These are phyloP conservation scores for Hymenoscyphus fraxineus DNA, from an alignment of 2,329 filamentous ascomycete genomes.

Conservation along the genomic window DNA sequence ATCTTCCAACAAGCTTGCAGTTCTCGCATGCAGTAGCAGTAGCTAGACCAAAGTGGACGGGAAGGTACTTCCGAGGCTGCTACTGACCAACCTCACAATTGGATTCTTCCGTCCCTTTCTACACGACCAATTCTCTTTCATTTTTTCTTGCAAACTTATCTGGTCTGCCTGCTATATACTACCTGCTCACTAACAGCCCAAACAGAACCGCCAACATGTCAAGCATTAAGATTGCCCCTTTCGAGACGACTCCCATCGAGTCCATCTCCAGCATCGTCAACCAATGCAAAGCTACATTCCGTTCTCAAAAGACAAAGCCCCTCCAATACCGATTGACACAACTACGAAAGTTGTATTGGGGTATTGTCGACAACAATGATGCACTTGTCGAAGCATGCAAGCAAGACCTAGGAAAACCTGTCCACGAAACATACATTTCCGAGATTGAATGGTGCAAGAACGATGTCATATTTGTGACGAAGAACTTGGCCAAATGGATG, in stretches of 20 bases:
- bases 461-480: conserved; percentile 74
- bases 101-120: background rate
- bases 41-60: background rate
- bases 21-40: too few relatives aligned
- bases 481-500: conserved; percentile 76
- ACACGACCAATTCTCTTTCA: background rate
- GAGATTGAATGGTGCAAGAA: conserved; percentile 78
- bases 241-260: conserved; percentile 61
- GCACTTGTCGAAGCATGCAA: conserved; percentile 71
- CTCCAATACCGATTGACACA: conserved; percentile 79
- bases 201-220: conserved; percentile 17
- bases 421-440: conserved; percentile 67
- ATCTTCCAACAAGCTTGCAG: too few relatives aligned
- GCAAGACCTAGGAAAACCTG: conserved; percentile 73
- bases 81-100: background rate
- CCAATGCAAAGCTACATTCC: conserved; percentile 65
- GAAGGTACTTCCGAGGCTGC: background rate
- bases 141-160: background rate
- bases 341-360: conserved; percentile 95
- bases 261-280: conserved; percentile 60
- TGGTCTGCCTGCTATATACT: background rate
- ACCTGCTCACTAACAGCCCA: background rate
- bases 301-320: conserved; percentile 75
- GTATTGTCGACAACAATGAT: conserved; percentile 70
- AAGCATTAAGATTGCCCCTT: conserved; percentile 34